Evolutionary conservation across 2,329 filamentous ascomycete species (phyloP), one percentile per base, ranked within the genome.

Genomic region (Xylaria sp.): DNA sequence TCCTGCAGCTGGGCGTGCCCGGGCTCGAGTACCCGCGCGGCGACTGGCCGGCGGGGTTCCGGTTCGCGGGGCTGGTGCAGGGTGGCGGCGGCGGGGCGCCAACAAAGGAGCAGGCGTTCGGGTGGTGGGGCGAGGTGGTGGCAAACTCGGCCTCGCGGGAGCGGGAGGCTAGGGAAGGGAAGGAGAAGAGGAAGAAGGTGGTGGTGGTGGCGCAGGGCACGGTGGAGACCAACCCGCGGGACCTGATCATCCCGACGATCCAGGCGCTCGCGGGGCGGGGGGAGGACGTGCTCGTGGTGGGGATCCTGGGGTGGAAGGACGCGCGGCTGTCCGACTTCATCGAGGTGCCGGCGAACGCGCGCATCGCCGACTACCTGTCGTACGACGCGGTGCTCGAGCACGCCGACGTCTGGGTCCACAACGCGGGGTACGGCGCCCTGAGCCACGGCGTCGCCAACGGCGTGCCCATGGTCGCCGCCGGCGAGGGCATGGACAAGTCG

Each of bases 401-500:
- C 44, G 70, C 71, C 1, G 63, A 71, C 43, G 63, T 69, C 1
- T 76, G 72, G 71, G 64, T 76, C 3, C 72, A 74, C 54, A 76
- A 76, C 48, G 74, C 69, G 2, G 74, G 74, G 1, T 76, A 74
- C 53, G 74, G 74, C 4, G 74, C 73, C 3, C 67, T 74, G 8
- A 71, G 68, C 45, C 74, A 76, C 48, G 73, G 72, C 11, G 69
- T 76, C 41, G 70, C 71, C 6, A 68, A 74, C 47, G 73, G 70
- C 3, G 70, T 75, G 19, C 72, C 73, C 2, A 73, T 74, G 71
- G 70, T 76, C 0, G 66, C 72, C 2, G 72, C 72, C 0, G 74
- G 73, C 16, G 73, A 75, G 51, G 72, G 71, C 1, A 73, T 75
- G 66, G 74, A 76, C 57, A 76, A 76, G 65, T 63, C 65, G 4